These are phyloP conservation scores for Leishmania tropica DNA, from an alignment of 208 protist genomes.

Conservation along the genomic window DNA sequence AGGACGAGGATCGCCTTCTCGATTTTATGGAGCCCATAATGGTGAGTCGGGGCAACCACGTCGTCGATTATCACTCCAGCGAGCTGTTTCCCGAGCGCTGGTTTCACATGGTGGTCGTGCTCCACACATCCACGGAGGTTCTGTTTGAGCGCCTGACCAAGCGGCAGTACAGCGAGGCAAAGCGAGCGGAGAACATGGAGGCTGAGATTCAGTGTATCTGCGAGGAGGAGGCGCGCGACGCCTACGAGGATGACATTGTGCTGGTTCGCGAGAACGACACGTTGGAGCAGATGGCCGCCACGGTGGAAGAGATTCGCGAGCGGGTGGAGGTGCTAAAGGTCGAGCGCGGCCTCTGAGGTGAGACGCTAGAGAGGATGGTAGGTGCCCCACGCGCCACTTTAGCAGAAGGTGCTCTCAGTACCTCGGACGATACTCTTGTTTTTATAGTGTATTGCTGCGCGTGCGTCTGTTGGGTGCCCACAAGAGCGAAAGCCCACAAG, in stretches of 20 bases:
- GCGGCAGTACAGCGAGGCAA: constrained; percentile 92
- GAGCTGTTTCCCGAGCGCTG: constrained; percentile 98
- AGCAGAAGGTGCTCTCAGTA: neutral
- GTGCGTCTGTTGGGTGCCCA: neutral
- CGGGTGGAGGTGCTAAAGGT: constrained; percentile 59
- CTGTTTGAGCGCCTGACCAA: constrained; percentile 93
- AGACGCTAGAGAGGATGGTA: neutral
- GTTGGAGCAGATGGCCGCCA: constrained; percentile 93
- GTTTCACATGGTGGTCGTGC: constrained; percentile 97
- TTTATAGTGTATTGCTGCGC: neutral
- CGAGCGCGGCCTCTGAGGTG: constrained; percentile 21
- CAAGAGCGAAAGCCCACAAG: neutral
- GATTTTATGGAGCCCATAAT: constrained; percentile 96
- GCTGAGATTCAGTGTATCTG: constrained; percentile 97
- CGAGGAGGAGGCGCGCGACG: constrained; percentile 94
- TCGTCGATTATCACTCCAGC: constrained; percentile 97
- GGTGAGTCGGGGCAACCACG: constrained; percentile 80
- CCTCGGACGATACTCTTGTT: neutral
- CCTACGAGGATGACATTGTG: constrained; percentile 93
- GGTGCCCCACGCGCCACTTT: neutral
- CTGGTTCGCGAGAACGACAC: constrained; percentile 89
- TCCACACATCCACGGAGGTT: constrained; percentile 90
- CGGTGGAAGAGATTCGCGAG: constrained; percentile 72
- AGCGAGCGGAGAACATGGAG: constrained; percentile 97
- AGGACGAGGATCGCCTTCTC: constrained; percentile 89